Conservation (phyloP, 768 basidiomycete species). For the Lanmaoa pseudosensibilis region DNA sequence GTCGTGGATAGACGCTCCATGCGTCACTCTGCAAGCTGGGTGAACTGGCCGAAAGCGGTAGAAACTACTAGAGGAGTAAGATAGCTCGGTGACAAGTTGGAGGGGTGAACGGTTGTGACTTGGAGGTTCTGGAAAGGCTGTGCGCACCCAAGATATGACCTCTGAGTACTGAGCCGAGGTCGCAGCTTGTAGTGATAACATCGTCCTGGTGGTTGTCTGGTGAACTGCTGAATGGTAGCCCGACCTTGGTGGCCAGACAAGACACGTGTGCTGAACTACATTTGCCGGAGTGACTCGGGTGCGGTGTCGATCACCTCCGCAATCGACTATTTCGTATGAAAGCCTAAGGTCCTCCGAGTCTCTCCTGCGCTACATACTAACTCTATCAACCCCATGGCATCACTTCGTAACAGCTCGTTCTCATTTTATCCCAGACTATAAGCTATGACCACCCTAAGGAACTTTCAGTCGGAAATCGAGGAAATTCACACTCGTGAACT, state of each 20-base stretch:
- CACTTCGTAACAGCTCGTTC: slow-evolving; percentile 1
- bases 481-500: slow-evolving; percentile 70
- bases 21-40: too few species aligned
- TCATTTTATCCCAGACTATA: slow-evolving; percentile 1
- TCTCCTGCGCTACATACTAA: slow-evolving; percentile 3
- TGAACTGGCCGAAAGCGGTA: too few species aligned
- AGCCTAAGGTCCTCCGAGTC: not conserved
- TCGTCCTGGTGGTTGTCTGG: not conserved
- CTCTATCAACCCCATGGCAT: slow-evolving; percentile 15
- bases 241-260: not conserved
- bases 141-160: not conserved
- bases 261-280: not conserved
- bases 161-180: not conserved
- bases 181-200: not conserved
- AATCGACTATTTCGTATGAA: not conserved
- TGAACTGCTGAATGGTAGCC: not conserved
- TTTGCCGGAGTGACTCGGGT: slow-evolving; percentile 3
- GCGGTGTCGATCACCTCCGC: not conserved
- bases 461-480: slow-evolving; percentile 71
- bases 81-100: not conserved
- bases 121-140: not conserved
- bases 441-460: slow-evolving; percentile 34
- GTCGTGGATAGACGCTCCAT: too few species aligned
- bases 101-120: not conserved
- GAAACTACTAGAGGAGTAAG: not conserved